These are phyloP conservation scores for Aurinia saxatilis DNA, from an alignment of 345 rosid genomes.

Conservation along the genomic window DNA sequence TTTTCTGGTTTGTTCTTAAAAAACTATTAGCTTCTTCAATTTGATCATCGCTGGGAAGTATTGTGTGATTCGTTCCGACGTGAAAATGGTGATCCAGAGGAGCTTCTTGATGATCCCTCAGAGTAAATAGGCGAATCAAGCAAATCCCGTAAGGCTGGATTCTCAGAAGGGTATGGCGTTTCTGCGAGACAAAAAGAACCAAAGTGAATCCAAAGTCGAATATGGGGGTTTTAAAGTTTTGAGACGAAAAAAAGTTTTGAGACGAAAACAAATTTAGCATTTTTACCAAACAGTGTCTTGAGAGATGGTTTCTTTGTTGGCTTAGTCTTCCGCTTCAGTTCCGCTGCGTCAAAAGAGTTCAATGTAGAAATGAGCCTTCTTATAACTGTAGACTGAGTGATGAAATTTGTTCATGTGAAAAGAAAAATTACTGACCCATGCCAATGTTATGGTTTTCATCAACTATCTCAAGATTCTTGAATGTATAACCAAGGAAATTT, in stretches of 20 bases:
- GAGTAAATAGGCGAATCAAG: constrained; percentile 33
- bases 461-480: constrained; percentile 74
- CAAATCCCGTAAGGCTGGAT: constrained; percentile 27
- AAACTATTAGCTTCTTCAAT: neutral
- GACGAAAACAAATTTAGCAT: neutral
- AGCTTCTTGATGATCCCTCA: constrained; percentile 30
- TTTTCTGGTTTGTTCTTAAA: neutral
- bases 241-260: neutral
- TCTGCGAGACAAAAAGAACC: constrained; percentile 18
- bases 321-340: constrained; percentile 38
- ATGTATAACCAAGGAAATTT: constrained; percentile 74
- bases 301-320: constrained; percentile 42
- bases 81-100: constrained; percentile 28
- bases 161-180: constrained; percentile 28
- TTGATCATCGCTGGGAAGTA: constrained; percentile 4
- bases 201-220: neutral
- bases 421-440: constrained; percentile 40
- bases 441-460: constrained; percentile 71
- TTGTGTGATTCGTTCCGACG: constrained; percentile 1
- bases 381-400: neutral
- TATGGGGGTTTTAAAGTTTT: neutral
- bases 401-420: neutral
- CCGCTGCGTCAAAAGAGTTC: constrained; percentile 24
- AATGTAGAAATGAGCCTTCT: constrained; percentile 6
- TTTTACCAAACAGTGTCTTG: constrained; percentile 41